Evolutionary conservation across 2,329 filamentous ascomycete genomes (phyloP), one percentile per base, ranked within the genome.

Genomic region (Cladosporium halotolerans): DNA sequence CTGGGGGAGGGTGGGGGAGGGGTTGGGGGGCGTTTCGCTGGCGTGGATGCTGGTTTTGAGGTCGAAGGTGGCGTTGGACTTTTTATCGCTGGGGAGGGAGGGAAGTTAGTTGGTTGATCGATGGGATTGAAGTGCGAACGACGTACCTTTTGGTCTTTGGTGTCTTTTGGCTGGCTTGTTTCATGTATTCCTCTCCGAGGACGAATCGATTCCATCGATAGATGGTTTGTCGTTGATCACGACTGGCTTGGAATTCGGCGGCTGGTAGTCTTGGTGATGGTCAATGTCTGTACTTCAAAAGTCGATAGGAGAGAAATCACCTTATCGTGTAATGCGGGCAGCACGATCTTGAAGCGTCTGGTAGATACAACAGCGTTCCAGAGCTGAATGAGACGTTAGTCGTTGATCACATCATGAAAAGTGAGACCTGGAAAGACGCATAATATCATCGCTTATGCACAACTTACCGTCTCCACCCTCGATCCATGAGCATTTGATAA

Each of bases 251-350:
- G 70, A 87, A 88, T 38, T 76, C 72, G 44, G 74, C 68, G 19
- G 82, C 81, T 62, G 89, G 85, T 16, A 91, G 75, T 44, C 87
- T 76, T 54, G 55, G n/a, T 3, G 3, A 9, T 9, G 3, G 36
- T 39, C 10, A 39, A 28, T 23, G 45, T 53, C 52, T 48, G 45
- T 49, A 45, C 2, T 39, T 57, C 47, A 16, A 43, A 6, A 31
- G 31, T 39, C 16, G 34, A 45, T 16, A 11, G 31, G 13, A 45
- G 28, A 16, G 16, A 19, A 43, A 66, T 49, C 61, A 76, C 74
- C 73, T 82, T 51, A 93, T 84, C 1, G 87, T 90, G 68, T 92
- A 97, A 66, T 96, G 90, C 42, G 91, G 90, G 69, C 93, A 99
- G 65, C 93, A 99, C 57, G 89, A 88, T 53, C 83, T 78, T 55